Evolutionary conservation across 768 basidiomycete species (phyloP).

Genomic region (Kwoniella mangroviensis): DNA sequence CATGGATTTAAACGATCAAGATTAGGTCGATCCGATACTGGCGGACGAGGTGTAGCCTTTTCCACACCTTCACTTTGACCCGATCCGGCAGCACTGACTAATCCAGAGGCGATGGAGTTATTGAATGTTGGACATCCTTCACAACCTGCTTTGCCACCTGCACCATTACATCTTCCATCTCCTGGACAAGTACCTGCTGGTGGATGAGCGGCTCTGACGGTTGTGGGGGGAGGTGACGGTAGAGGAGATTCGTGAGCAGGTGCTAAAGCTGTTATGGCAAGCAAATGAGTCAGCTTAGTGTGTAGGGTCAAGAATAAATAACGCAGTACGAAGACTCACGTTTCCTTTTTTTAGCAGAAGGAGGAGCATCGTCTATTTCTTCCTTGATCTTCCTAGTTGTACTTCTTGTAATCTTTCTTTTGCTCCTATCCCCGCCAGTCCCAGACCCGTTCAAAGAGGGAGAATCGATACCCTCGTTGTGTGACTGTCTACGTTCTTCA

Average conservation of each 20-base stretch:
- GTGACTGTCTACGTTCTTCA: constrained; percentile 12
- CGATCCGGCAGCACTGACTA: constrained; percentile 58
- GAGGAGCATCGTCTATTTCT: constrained; percentile 31
- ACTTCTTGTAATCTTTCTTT: constrained; percentile 25
- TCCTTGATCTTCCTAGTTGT: constrained; percentile 30
- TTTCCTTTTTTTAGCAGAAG: constrained; percentile 41
- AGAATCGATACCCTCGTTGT: constrained; percentile 21
- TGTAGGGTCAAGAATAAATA: background rate
- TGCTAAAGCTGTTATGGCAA: constrained; percentile 22
- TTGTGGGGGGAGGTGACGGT: constrained; percentile 38
- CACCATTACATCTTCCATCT: constrained; percentile 96
- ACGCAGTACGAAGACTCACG: constrained; percentile 28
- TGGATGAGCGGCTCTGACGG: constrained; percentile 31
- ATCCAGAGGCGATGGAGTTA: constrained; percentile 65
- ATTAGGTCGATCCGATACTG: constrained; percentile 36
- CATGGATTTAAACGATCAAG: constrained; percentile 21
- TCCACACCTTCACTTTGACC: constrained; percentile 59
- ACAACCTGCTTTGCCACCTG: constrained; percentile 89
- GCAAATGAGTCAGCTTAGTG: background rate
- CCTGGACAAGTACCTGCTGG: constrained; percentile 82
- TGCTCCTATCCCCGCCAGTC: background rate
- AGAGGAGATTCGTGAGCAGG: constrained; percentile 35
- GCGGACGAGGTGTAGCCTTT: constrained; percentile 21
- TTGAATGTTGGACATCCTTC: constrained; percentile 96
- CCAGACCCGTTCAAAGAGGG: background rate